Evolutionary conservation across 108 stramenopile species (phyloP), one percentile per base, ranked within the genome.

Genomic region (Pelagomonas calceolata): DNA sequence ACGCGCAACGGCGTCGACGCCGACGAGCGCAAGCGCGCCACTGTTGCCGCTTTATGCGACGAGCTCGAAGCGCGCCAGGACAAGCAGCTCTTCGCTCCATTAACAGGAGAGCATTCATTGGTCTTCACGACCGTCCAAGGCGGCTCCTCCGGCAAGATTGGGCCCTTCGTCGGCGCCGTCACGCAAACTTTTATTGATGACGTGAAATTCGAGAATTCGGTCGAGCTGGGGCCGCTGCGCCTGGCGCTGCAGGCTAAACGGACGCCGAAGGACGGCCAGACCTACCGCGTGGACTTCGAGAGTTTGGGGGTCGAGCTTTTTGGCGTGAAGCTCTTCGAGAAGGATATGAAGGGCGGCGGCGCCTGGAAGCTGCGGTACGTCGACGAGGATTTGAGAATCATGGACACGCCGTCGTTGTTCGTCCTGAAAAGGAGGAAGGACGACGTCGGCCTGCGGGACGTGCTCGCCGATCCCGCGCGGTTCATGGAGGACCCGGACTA

Each of bases 351-450:
- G 0, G 64, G 70, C 68, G 75, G 80, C 30, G 78, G 80, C 37
- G 67, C 74, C 29, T 86, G 85, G 85, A 82, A 82, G 45, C 70
- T 70, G 36, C 60, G 78, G 18, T 86, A 81, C 44, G 74, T 78
- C 29, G 85, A 81, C 12, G 78, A 75, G 44, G 68, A 43, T 12
- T 12, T 43, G 9, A 5, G 39, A 5, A 43, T 43, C 39, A 43
- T 43, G 39, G 39, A 43, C 51, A 1, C 51, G 51, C 39, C 39
- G 39, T 43, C 39, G 39, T 12, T 43, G 12, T 43, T 43, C 39
- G 39, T 43, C 9, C 39, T 43, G 39, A 43, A 43, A 12, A 5
- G 39, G 39, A 5, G 39, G 39, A 43, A 5, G 39, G 39, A 43
- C 39, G 39, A 43, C 39, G 39, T 43, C 39, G 39, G 39, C 9